phyloP scores from a whole-genome alignment of 495 filamentous ascomycete species.

The Penicillium samsonianum region DNA sequence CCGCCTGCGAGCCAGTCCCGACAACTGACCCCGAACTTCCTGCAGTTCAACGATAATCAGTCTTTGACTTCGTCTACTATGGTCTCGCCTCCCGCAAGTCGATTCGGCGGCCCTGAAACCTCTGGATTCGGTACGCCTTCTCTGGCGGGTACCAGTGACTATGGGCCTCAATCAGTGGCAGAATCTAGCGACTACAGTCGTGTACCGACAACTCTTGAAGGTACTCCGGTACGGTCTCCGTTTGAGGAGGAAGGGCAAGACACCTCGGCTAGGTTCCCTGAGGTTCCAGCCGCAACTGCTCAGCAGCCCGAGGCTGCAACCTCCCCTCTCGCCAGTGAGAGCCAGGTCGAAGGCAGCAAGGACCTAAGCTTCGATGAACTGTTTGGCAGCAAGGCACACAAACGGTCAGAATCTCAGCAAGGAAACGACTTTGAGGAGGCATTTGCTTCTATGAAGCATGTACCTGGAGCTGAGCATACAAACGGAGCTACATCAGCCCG shows the following conservation, averaged over 20 bases:
- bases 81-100: slow-evolving; percentile 77
- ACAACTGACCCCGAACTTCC: slow-evolving; percentile 70
- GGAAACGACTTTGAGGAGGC: slow-evolving; percentile 53
- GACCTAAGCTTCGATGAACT: slow-evolving; percentile 52
- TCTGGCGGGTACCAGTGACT: slow-evolving; percentile 42
- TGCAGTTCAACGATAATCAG: slow-evolving; percentile 65
- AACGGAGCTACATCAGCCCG: slow-evolving; percentile 37
- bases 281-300: slow-evolving; percentile 23
- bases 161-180: slow-evolving; percentile 19
- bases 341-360: slow-evolving; percentile 25
- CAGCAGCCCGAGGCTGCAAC: slow-evolving; percentile 23
- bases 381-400: slow-evolving; percentile 56
- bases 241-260: slow-evolving; percentile 50
- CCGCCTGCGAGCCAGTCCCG: slow-evolving; percentile 65
- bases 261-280: slow-evolving; percentile 28
- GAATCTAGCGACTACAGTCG: slow-evolving; percentile 31
- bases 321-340: slow-evolving; percentile 25
- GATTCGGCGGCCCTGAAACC: slow-evolving; percentile 56
- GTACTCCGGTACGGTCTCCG: slow-evolving; percentile 34
- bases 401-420: slow-evolving; percentile 60
- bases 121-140: slow-evolving; percentile 62
- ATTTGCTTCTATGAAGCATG: slow-evolving; percentile 46
- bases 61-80: slow-evolving; percentile 76
- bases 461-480: slow-evolving; percentile 20
- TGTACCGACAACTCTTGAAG: slow-evolving; percentile 22